Evolutionary conservation across 129 eudicot genomes (phyloP), one percentile per base, ranked within the genome.

Genomic region (Flaveria robusta): DNA sequence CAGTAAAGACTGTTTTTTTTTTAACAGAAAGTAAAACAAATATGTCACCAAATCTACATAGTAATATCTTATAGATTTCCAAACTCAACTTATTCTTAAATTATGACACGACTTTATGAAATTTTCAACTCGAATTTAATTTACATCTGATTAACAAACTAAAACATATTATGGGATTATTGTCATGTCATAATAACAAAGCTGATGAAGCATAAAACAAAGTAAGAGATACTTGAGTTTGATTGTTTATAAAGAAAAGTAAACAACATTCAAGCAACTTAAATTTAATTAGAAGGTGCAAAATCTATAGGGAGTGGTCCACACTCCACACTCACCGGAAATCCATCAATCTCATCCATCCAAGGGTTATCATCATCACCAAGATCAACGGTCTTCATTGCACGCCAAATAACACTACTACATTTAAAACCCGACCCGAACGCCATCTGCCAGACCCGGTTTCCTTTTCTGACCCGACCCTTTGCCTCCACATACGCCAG

Each of bases 361-460:
- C 93, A 86, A 34, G 93, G 87, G 74, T 86, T 88, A n/a, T 10
- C 18, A 1, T 76, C 80, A 3, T 72, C 82, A 22, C 83, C 81
- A 20, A 14, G 23, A 69, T 75, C 83, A 59, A 81, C 59, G 16
- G 29, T 74, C 79, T 63, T 83, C 49, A 79, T 64, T 15, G 93
- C 90, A 14, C 78, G 65, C 91, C 89, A 89, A 22, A 89, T 75
- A 8, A 64, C 77, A 68, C 95, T 89, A 72, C 52, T 82, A 46
- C 95, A 82, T 74, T 86, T 86, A 51, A 89, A 89, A 16, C 91
- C 89, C 39, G 87, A 82, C 56, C 95, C 89, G 20, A 84, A 89
- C 6, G 86, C 82, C 6, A 86, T 71, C 82, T 86, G 89, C 87
- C 90, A 86, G 5, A 86, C 77, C 50, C 70, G 72, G 52, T 89